phyloP scores from a whole-genome alignment of 805 yeast species.

The Sungouiozyma intestinalis region DNA sequence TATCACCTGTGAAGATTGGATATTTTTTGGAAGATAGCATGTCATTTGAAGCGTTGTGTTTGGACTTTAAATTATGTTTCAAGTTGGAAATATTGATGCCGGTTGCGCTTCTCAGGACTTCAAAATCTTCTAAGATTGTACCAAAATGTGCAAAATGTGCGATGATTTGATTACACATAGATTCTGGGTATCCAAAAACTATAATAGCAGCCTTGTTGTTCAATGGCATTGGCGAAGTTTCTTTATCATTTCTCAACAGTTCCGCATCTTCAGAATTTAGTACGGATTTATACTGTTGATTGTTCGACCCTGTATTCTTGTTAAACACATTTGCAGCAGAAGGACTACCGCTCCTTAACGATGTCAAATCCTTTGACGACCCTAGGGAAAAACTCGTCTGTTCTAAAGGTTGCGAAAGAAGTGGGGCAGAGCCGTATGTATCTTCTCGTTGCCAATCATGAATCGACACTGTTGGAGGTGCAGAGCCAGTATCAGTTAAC shows the following conservation, averaged over 20 bases:
- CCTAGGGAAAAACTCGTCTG: not conserved
- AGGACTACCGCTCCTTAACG: not conserved
- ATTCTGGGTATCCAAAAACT: constrained; percentile 84
- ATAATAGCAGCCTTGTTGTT: constrained; percentile 53
- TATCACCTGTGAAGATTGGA: constrained; percentile 76
- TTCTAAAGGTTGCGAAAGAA: constrained; percentile 1
- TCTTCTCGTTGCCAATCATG: constrained; percentile 35
- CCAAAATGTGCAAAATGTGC: constrained; percentile 75
- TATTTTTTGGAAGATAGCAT: constrained; percentile 22
- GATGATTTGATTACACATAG: constrained; percentile 53
- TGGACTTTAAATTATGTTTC: constrained; percentile 6
- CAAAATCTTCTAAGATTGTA: constrained; percentile 63
- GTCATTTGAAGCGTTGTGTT: not conserved
- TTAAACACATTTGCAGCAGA: not conserved
- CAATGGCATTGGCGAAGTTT: constrained; percentile 1
- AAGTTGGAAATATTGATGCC: constrained; percentile 24
- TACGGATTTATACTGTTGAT: not conserved
- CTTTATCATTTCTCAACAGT: not conserved
- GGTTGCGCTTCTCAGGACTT: constrained; percentile 30
- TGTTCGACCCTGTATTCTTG: not conserved
- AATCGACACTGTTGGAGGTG: constrained; percentile 34
- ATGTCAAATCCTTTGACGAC: not conserved
- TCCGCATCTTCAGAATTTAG: not conserved
- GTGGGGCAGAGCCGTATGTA: constrained; percentile 13
- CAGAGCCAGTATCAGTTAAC: constrained; percentile 30